Conservation (phyloP, 176 grass and related monocot species). For the Oryza punctata region DNA sequence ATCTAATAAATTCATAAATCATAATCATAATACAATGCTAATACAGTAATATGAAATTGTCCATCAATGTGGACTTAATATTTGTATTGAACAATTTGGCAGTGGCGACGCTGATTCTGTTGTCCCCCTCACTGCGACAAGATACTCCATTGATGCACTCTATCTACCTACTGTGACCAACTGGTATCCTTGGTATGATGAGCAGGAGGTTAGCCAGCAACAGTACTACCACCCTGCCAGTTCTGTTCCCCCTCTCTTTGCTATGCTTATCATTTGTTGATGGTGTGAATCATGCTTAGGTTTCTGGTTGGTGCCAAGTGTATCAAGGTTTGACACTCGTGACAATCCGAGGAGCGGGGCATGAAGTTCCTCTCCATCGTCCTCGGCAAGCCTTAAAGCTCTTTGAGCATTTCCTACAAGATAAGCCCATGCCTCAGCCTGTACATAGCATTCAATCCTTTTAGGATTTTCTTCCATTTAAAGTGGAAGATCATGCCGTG, state of each 20-base stretch:
- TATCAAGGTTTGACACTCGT: constrained; percentile 64
- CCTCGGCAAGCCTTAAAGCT: constrained; percentile 59
- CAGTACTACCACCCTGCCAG: neutral
- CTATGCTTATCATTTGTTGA: neutral
- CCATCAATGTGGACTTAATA: neutral
- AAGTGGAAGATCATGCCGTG: neutral
- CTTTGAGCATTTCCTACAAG: constrained; percentile 63
- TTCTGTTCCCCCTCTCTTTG: neutral
- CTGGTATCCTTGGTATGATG: constrained; percentile 81
- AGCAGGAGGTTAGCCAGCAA: constrained; percentile 51
- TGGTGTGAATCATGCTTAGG: constrained; percentile 36
- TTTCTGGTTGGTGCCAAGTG: constrained; percentile 70
- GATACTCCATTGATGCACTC: constrained; percentile 81
- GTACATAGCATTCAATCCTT: constrained; percentile 35
- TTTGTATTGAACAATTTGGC: constrained; percentile 23
- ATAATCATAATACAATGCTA: neutral
- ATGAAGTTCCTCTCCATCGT: constrained; percentile 73
- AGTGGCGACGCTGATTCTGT: constrained; percentile 83
- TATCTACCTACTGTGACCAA: constrained; percentile 55
- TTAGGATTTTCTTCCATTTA: constrained; percentile 18
- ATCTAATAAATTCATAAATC: constrained; percentile 1
- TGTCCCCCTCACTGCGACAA: constrained; percentile 70
- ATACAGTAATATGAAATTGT: neutral
- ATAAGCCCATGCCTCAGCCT: constrained; percentile 55
- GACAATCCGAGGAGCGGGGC: constrained; percentile 56